Evolutionary conservation across 2,329 filamentous ascomycete species (phyloP), one percentile per base, ranked within the genome.

Genomic region (Bipolaris bicolor): DNA sequence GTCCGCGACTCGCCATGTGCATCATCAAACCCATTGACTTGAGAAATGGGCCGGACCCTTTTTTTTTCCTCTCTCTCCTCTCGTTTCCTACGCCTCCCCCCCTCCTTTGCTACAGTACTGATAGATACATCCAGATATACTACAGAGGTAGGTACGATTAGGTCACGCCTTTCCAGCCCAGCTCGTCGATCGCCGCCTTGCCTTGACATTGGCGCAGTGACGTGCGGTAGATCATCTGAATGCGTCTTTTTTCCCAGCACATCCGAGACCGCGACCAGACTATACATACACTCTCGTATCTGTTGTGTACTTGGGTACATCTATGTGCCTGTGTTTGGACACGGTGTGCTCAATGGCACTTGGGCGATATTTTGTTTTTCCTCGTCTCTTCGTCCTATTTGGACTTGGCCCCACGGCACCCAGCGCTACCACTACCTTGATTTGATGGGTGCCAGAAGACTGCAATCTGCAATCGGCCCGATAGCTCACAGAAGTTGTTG

Each of bases 401-500:
- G 49, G 62, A 61, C 57, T 61, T 62, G 61, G 64, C 62, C 49
- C 58, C 57, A 60, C 58, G 47, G 53, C 50, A 57, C 62, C 53
- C 49, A 57, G 62, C 53, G 55, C 55, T 53, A 61, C 58, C 52
- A 56, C 61, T 61, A 63, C 61, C 57, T 67, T 60, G 62, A 57
- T 58, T 56, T 63, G 64, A 52, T 64, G 66, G 58, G 63, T 68
- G 67, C 62, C 62, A 67, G 69, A 58, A 41, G 59, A 69, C 61
- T 50, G 59, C 64, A 67, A 63, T 65, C 57, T 56, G 41, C 15
- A 73, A 55, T 74, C 72, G 72, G 72, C 50, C 72, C 72, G 72
- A 75, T 67, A 57, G 48, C 16, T 47, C 54, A 55, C 65, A 68
- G 60, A 67, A 62, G 59, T 57, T 59, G 63, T 60, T 67, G 63